Base-by-base conservation (phyloP, 208 protist species). In the Wallacemonas sp. region DNA sequence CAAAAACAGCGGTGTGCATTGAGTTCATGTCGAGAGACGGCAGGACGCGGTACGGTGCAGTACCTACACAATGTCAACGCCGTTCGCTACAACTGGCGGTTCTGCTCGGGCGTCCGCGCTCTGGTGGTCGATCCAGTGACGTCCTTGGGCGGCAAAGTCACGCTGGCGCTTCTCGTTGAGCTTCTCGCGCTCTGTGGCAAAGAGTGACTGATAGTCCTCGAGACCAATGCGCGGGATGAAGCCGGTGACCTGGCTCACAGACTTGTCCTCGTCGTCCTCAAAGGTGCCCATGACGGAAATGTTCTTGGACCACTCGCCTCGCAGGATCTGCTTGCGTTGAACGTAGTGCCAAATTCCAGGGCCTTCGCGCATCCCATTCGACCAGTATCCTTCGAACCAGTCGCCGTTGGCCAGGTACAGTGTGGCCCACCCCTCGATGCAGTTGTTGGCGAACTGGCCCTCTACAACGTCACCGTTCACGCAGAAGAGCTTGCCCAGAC, bases 311-410 rank as follows among this genome's bases (percentile, higher is more conserved):
- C 92, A 97, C 73, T 95, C 87, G 1, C 92, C 92, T 23, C 70
- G 52, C n/a, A 94, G 82, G 61, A 73, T 78, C 70, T 93, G 92
- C 58, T 90, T 66, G 16, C 81, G 66, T 14, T 70, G 30, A 21
- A 88, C 83, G 61, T 93, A 95, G 76, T 94, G 90, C 80, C 81
- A 97, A 55, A 92, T 68, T 24, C 92, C 92, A 9, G 87, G 86
- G 5, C 92, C 92, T 73, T 97, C 92, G 17, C 88, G 87, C 65
- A 93, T 72, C 21, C 89, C 88, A 30, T 73, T 33, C 17, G 56
- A 64, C 90, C 92, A 97, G 70, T 90, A 87, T 6, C 92, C 92
- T 62, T 95, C 89, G 65, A 91, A 97, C 85, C 92, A 92, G 61
- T 97, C 86, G 5, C 88, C 89, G 57, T 76, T 80, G 12, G 62